Evolutionary conservation across 495 filamentous ascomycete species (phyloP).

Genomic region (Trypethelium eluteriae): DNA sequence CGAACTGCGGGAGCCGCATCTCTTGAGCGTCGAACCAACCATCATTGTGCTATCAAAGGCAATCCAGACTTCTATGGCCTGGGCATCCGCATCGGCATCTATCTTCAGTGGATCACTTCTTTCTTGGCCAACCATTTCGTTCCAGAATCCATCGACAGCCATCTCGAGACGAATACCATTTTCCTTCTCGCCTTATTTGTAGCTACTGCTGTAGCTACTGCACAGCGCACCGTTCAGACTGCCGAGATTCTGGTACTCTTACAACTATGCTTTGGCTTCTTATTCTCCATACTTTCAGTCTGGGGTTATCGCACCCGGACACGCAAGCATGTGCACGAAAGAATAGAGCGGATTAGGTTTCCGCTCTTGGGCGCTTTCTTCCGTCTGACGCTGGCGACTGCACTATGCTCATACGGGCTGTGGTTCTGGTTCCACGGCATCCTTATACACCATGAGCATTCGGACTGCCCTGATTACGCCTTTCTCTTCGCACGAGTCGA

Average conservation of each 20-base stretch:
- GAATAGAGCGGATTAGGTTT: conserved; percentile 2
- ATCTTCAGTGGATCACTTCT: conserved; percentile 31
- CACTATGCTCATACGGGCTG: conserved; percentile 30
- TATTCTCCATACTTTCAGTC: conserved; percentile 6
- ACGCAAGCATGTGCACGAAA: neutral
- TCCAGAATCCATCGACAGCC: neutral
- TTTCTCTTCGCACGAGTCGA: conserved; percentile 4
- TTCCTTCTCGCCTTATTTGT: conserved; percentile 19
- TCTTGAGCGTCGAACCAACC: neutral
- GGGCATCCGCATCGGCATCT: conserved; percentile 36
- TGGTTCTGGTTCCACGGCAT: conserved; percentile 38
- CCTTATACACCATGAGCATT: conserved; percentile 8
- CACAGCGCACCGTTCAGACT: neutral
- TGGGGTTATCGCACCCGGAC: conserved; percentile 4
- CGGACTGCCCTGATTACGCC: neutral
- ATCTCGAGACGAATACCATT: conserved; percentile 4
- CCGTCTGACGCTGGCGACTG: conserved; percentile 25
- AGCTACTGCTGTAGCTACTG: conserved; percentile 1
- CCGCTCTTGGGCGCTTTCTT: conserved; percentile 9
- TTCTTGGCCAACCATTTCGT: conserved; percentile 7
- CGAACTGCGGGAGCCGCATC: neutral
- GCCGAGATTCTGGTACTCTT: conserved; percentile 1
- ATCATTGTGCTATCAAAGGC: conserved; percentile 8
- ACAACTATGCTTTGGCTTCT: conserved; percentile 7
- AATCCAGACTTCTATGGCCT: conserved; percentile 32